Conservation (phyloP, 305 asterid species). For the Petunia hybrid region DNA sequence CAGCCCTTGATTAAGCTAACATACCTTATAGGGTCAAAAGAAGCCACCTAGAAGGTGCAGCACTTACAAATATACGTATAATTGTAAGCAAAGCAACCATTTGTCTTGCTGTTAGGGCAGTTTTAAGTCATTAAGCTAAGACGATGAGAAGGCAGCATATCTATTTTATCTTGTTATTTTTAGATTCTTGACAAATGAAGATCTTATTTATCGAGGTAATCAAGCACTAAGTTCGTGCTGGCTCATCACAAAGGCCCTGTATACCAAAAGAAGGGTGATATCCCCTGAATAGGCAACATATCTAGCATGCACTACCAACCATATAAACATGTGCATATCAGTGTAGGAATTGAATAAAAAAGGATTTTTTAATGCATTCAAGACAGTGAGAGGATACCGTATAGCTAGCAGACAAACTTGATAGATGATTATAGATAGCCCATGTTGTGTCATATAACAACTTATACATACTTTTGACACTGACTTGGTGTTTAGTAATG, state of each 20-base stretch:
- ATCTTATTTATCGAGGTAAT: background rate
- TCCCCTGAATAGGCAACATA: background rate
- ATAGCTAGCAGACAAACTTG: constrained; percentile 15
- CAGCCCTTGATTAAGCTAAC: background rate
- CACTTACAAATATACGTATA: background rate
- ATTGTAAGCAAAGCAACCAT: background rate
- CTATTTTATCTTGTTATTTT: background rate
- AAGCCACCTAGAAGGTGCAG: background rate
- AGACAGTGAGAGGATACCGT: constrained; percentile 22
- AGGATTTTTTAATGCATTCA: constrained; percentile 17
- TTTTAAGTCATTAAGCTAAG: constrained; percentile 16
- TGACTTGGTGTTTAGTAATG: constrained; percentile 9
- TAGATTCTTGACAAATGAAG: constrained; percentile 15
- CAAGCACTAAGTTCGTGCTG: constrained; percentile 20
- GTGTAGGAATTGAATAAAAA: background rate
- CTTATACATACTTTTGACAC: constrained; percentile 20
- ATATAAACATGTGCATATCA: background rate
- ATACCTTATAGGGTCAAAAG: background rate
- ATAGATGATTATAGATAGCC: constrained; percentile 13
- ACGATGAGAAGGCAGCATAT: constrained; percentile 17
- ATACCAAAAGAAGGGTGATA: constrained; percentile 14
- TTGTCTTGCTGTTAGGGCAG: background rate
- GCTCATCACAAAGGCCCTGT: constrained; percentile 9
- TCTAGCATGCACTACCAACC: constrained; percentile 11
- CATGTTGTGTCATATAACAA: constrained; percentile 19